Conservation (phyloP, 1,139 yeast genomes). For the Yamadazyma taylorii region DNA sequence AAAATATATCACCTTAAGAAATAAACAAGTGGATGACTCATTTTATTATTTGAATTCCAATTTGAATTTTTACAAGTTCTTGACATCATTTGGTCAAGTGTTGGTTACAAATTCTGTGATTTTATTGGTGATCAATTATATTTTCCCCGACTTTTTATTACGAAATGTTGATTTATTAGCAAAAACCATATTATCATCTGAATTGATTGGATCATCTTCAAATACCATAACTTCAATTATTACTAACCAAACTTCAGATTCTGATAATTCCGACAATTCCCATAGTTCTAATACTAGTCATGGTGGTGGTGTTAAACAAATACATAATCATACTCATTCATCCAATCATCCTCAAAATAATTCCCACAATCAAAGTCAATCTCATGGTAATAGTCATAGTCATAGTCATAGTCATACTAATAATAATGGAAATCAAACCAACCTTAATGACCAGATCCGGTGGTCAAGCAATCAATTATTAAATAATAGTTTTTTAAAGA, state of each 20-base stretch:
- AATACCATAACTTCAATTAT: conserved; percentile 9
- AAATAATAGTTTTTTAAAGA: conserved; percentile 11
- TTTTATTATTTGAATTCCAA: conserved; percentile 12
- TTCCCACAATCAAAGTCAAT: conserved; percentile 3
- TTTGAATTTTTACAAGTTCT: conserved; percentile 20
- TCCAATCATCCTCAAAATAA: too few relatives aligned
- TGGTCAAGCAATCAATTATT: conserved; percentile 2
- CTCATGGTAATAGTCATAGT: not conserved
- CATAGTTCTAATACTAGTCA: conserved; percentile 2
- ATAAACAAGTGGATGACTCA: conserved; percentile 13
- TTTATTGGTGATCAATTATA: conserved; percentile 27
- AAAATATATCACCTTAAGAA: conserved; percentile 23
- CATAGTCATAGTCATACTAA: not conserved
- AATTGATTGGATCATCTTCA: conserved; percentile 41
- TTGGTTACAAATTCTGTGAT: conserved; percentile 31
- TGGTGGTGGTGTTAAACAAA: not conserved
- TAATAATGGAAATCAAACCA: too few relatives aligned
- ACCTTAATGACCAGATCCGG: not conserved
- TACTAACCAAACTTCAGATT: not conserved
- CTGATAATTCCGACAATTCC: conserved; percentile 3
- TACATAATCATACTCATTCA: too few relatives aligned
- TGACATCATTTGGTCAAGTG: conserved; percentile 23
- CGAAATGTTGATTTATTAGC: conserved; percentile 46
- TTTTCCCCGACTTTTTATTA: conserved; percentile 34
- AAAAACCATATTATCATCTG: conserved; percentile 52